Conservation (phyloP, 371 early-diverging fungal genomes). For the Haplosporangium sp. region DNA sequence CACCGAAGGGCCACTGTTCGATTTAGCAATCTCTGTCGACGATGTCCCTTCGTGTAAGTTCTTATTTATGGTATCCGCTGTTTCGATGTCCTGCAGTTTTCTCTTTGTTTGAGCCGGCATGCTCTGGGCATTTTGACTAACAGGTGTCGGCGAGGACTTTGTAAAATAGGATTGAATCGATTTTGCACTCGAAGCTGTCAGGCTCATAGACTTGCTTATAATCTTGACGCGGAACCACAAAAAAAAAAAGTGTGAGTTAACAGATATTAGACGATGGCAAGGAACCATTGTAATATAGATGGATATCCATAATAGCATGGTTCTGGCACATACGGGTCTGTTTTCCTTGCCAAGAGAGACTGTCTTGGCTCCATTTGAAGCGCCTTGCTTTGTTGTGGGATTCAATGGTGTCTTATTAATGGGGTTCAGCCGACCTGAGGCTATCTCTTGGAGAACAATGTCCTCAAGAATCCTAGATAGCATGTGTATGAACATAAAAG, state of each 20-base stretch:
- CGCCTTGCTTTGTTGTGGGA: neutral
- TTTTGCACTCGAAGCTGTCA: slow-evolving; percentile 1
- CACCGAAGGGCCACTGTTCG: neutral
- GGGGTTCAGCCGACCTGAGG: slow-evolving; percentile 68
- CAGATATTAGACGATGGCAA: too few relatives aligned
- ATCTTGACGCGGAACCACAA: neutral
- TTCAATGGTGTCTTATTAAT: slow-evolving; percentile 57
- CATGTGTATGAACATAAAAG: slow-evolving; percentile 1
- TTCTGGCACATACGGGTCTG: slow-evolving; percentile 7
- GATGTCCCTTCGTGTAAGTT: neutral
- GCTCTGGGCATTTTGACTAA: neutral
- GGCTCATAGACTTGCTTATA: neutral
- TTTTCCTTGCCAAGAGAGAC: slow-evolving; percentile 28
- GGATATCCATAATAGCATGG: too few relatives aligned
- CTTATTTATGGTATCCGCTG: neutral
- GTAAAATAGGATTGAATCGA: slow-evolving; percentile 29
- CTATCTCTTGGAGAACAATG: slow-evolving; percentile 61
- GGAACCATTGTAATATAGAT: too few relatives aligned
- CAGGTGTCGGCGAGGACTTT: slow-evolving; percentile 3
- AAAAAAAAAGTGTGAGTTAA: neutral
- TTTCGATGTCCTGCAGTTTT: neutral
- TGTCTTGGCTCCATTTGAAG: neutral
- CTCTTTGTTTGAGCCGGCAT: neutral
- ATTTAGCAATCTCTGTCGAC: neutral
- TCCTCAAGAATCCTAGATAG: slow-evolving; percentile 51